Conservation (phyloP, 2,329 filamentous ascomycete genomes). For the Didymella glomerata region DNA sequence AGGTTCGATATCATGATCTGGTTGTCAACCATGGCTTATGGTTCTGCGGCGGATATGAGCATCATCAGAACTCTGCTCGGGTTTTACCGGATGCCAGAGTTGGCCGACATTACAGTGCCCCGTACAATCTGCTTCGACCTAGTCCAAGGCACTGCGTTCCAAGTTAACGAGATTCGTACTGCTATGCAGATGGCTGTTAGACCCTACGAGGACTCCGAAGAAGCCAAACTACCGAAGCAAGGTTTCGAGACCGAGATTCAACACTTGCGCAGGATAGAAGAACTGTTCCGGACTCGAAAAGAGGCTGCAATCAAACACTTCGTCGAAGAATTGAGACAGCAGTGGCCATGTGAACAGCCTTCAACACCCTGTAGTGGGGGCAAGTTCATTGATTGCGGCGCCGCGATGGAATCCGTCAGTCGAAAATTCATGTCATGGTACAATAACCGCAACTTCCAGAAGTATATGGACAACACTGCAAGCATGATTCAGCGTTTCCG, state of each 20-base stretch:
- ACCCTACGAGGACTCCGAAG: conserved; percentile 23
- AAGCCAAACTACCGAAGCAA: conserved; percentile 24
- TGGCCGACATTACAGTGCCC: conserved; percentile 13
- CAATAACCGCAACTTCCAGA: conserved; percentile 53
- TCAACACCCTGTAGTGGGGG: not conserved
- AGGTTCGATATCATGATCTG: conserved; percentile 38
- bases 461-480: conserved; percentile 26
- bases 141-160: conserved; percentile 18
- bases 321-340: conserved; percentile 20
- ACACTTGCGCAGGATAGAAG: conserved; percentile 19
- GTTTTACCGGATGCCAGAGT: conserved; percentile 25
- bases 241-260: conserved; percentile 23
- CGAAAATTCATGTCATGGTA: conserved; percentile 30
- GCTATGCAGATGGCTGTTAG: not conserved
- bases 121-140: conserved; percentile 4
- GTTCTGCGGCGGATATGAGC: conserved; percentile 31
- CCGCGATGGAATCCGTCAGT: conserved; percentile 30
- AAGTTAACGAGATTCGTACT: not conserved
- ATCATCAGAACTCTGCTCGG: conserved; percentile 34
- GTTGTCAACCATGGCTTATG: conserved; percentile 39
- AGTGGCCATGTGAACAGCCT: conserved; percentile 33
- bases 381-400: too few species aligned
- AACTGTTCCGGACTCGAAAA: conserved; percentile 12
- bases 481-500: too few species aligned
- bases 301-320: conserved; percentile 24